phyloP scores from a whole-genome alignment of 2,329 filamentous ascomycete species.

The Karstenula rhodostoma region DNA sequence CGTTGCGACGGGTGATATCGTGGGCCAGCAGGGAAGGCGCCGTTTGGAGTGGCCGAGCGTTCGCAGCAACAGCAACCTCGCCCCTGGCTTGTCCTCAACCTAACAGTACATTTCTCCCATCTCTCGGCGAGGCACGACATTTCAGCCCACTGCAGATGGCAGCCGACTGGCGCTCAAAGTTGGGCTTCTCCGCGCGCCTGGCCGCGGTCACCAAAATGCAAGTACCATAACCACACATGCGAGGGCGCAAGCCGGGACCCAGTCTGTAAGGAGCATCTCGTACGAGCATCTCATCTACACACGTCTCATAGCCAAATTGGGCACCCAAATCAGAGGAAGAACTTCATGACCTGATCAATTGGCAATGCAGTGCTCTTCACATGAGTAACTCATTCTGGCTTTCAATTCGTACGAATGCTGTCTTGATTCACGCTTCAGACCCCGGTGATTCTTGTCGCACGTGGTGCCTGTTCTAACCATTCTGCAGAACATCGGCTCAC shows the following conservation, averaged over 20 bases:
- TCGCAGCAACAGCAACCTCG: neutral
- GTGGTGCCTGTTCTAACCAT: slow-evolving; percentile 15
- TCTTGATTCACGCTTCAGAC: neutral
- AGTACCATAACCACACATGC: slow-evolving; percentile 38
- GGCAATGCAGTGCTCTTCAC: neutral
- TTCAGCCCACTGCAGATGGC: slow-evolving; percentile 9
- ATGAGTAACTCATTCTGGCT: neutral
- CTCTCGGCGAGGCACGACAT: neutral
- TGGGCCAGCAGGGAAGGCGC: slow-evolving; percentile 7
- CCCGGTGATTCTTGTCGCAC: neutral
- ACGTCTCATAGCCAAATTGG: neutral
- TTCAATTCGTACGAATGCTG: no score
- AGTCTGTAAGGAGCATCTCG: slow-evolving; percentile 24
- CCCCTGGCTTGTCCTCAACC: neutral
- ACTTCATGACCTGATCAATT: no score
- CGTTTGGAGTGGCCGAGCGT: slow-evolving; percentile 12
- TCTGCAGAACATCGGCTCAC: slow-evolving; percentile 58
- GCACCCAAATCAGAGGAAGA: no score
- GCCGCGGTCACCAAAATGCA: slow-evolving; percentile 58
- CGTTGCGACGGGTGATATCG: neutral
- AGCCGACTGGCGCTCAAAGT: slow-evolving; percentile 49
- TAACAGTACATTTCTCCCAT: slow-evolving; percentile 52
- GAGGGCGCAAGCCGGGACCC: neutral
- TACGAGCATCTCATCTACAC: slow-evolving; percentile 24
- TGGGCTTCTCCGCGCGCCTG: slow-evolving; percentile 58